Conservation (phyloP, 805 yeast species). For the Yarrowia sp. region DNA sequence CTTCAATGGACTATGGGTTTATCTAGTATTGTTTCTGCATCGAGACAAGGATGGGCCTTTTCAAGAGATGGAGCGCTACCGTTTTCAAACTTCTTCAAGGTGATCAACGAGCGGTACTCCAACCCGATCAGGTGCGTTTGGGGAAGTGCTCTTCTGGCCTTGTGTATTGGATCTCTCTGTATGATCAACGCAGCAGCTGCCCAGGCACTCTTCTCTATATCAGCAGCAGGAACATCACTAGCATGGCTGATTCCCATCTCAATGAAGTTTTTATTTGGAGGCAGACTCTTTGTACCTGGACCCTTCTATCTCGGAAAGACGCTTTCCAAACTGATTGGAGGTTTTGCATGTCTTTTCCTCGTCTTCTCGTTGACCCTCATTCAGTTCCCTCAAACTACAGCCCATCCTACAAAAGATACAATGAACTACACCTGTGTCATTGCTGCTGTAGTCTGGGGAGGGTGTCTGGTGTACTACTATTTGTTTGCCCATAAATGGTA, state of each 20-base stretch:
- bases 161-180: not conserved
- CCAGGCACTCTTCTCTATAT: not conserved
- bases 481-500: not conserved
- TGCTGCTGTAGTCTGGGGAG: not conserved
- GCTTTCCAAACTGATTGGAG: not conserved
- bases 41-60: not conserved
- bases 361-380: not conserved
- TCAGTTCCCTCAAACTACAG: not conserved
- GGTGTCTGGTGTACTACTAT: not conserved
- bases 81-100: not conserved
- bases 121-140: not conserved
- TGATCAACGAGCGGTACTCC: not conserved
- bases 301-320: not conserved
- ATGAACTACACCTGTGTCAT: constrained; percentile 3
- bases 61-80: not conserved
- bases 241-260: not conserved
- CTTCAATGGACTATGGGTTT: not conserved
- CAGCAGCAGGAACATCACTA: not conserved
- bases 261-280: not conserved
- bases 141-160: not conserved
- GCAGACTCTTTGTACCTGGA: not conserved
- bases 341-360: not conserved
- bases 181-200: constrained; percentile 1
- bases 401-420: not conserved
- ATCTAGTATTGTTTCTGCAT: not conserved